Conservation (phyloP, 2,329 filamentous ascomycete species). For the Xylaria sp. region DNA sequence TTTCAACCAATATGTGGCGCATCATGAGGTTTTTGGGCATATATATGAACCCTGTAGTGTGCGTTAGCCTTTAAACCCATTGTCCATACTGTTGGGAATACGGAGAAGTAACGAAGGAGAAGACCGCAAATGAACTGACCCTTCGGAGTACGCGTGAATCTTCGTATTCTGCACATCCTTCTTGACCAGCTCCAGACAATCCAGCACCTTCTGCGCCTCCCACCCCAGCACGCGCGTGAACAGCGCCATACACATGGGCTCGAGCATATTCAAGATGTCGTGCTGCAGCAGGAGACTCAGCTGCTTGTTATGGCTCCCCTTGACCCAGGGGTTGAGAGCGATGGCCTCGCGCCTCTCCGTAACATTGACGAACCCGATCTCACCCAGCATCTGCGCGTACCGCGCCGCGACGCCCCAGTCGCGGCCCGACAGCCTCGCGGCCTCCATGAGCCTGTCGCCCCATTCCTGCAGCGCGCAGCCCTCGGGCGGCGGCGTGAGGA, state of each 20-base stretch:
- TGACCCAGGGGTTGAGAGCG: conserved; percentile 43
- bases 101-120: neutral
- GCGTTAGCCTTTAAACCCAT: neutral
- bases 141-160: conserved; percentile 44
- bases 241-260: conserved; percentile 44
- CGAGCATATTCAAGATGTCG: conserved; percentile 41
- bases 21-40: conserved; percentile 35
- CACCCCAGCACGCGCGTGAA: conserved; percentile 44
- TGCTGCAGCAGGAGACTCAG: conserved; percentile 41
- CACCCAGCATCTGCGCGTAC: conserved; percentile 40
- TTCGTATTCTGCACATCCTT: conserved; percentile 40
- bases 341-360: conserved; percentile 38
- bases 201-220: conserved; percentile 33
- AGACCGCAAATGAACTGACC: conserved; percentile 33
- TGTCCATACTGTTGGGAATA: neutral
- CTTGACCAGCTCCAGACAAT: conserved; percentile 42
- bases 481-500: conserved; percentile 40
- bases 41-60: conserved; percentile 36
- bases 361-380: conserved; percentile 41
- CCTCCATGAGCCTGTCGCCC: conserved; percentile 41
- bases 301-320: conserved; percentile 41
- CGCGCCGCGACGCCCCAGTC: conserved; percentile 41
- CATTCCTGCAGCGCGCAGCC: conserved; percentile 42
- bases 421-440: conserved; percentile 38
- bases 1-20: neutral